Evolutionary conservation across 2,329 filamentous ascomycete species (phyloP), one percentile per base, ranked within the genome.

Genomic region (Aaosphaeria pasadenensis): DNA sequence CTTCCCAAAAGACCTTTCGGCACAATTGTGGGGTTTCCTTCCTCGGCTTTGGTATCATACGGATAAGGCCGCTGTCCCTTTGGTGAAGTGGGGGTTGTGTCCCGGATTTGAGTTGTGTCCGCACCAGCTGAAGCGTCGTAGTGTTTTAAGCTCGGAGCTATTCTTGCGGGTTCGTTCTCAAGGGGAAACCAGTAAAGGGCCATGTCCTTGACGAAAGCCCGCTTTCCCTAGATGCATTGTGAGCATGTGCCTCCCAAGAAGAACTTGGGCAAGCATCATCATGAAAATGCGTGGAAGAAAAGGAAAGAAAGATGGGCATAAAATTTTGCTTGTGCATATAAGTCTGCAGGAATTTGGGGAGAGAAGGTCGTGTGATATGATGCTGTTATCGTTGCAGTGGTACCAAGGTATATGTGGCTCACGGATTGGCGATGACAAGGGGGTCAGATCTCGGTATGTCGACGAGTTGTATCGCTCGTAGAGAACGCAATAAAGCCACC

Each of bases 141-240:
- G 59, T 72, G 71, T 44, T 73, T 64, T 44, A 96, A 78, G n/a
- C 90, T 96, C 2, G 88, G 88, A 7, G 89, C 91, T 51, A 94
- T 83, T 43, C 77, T 77, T 44, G 89, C 82, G 11, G 81, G 77
- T 61, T 87, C 81, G 42, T 80, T 78, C 54, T 87, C 76, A 4
- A 89, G 89, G 5, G 91, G 88, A 55, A 95, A 78, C 56, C 96
- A 79, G 71, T 97, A 97, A 73, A 96, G 87, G 47, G 88, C 86
- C 76, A 97, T 99, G 71, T 97, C 94, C 73, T 99, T 99, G 81
- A 99, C 94, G 76, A 97, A 96, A 61, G 95, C 77, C 59, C 92
- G 88, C 77, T 95, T 96, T 62, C 85, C 88, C 88, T 95, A 59
- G 53, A 17, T 11, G 7, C 13, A 6, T 42, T 31, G 58, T 68